A percentile compares a stretch with the other conserved stretches of the same genome.
phyloP scores from a whole-genome alignment of 495 filamentous ascomycete genomes.

The Tricharina praecox region DNA sequence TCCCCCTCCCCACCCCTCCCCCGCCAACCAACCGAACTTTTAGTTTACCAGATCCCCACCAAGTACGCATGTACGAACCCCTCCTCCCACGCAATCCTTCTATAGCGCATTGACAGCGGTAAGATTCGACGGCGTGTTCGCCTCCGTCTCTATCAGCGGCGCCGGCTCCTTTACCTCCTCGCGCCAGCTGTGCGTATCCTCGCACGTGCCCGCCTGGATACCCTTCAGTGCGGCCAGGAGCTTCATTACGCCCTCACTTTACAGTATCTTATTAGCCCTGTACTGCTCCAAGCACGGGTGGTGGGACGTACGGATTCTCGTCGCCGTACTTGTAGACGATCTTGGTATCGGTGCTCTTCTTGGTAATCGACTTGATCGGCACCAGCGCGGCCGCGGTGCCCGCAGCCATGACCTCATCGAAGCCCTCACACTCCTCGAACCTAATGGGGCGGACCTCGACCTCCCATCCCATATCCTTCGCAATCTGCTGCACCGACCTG shows the following conservation, averaged over 20 bases:
- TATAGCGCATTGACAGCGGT: background rate
- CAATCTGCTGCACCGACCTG: conserved; percentile 53
- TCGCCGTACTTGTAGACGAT: conserved; percentile 17
- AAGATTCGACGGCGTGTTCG: background rate
- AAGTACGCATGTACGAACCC: background rate
- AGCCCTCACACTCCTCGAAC: conserved; percentile 50
- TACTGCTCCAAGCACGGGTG: conserved; percentile 7
- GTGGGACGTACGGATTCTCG: conserved; percentile 6
- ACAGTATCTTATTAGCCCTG: conserved; percentile 29
- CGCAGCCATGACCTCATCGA: conserved; percentile 76
- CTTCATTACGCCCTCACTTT: conserved; percentile 50
- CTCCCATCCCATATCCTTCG: conserved; percentile 42
- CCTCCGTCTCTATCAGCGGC: background rate
- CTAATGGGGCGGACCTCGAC: conserved; percentile 39
- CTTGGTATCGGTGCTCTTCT: conserved; percentile 34
- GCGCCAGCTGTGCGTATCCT: conserved; percentile 64
- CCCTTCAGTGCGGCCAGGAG: conserved; percentile 63
- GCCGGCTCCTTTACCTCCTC: conserved; percentile 30
- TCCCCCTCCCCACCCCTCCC: too few species aligned
- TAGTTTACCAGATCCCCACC: background rate
- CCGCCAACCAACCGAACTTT: too few species aligned
- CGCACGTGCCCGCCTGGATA: conserved; percentile 62
- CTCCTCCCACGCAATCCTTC: background rate
- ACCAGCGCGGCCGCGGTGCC: conserved; percentile 87
- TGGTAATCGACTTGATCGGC: conserved; percentile 74